Evolutionary conservation across 352 stramenopile species (phyloP), one percentile per base, ranked within the genome.

Genomic region (Pythium plurisporium): DNA sequence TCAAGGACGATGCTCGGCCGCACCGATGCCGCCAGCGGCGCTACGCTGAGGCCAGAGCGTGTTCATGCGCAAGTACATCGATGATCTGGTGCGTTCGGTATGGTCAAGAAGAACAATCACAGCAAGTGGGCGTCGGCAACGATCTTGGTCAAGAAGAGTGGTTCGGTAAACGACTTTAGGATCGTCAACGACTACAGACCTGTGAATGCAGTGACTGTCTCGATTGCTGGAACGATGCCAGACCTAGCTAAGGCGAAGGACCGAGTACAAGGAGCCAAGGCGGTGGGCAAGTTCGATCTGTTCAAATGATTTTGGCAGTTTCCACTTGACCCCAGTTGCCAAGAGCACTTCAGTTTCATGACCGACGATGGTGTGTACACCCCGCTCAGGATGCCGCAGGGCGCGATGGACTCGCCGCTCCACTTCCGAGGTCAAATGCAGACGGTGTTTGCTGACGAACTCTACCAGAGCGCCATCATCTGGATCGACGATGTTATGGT

Each of bases 301-400:
- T 54, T 62, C 41, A 67, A 67, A 19, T 51, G 59, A 26, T 67
- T 62, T 27, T 67, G 51, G 59, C 59, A 67, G 43, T 58, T 67
- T 27, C 37, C 42, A 12, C 30, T 54, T 10, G 19, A 62, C 19
- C 15, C 26, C 8, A 48, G 40, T 2, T 52, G 37, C 15, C 61
- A 62, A 20, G 54, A 64, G 19, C 44, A 58, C 2, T 60, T 56
- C 23, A 31, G 10, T 14, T 57, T 62, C 30, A 61, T 67, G 50
- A 67, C 46, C 12, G 51, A 67, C 26, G 38, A 46, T 14, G 49
- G 49, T 15, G 33, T 60, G 1, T 65, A 46, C 31, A 61, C 58
- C 8, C 43, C 31, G 4, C 43, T 20, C 7, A 27, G 49, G 15
- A 30, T 40, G 27, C 30, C 47, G 5, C 53, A 53, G 33, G 60